Percentiles rank a stretch among this genome's conserved stretches.
These are phyloP conservation scores for Ustilago vetiveriae DNA, from an alignment of 1,284 basidiomycete species.

Conservation along the genomic window DNA sequence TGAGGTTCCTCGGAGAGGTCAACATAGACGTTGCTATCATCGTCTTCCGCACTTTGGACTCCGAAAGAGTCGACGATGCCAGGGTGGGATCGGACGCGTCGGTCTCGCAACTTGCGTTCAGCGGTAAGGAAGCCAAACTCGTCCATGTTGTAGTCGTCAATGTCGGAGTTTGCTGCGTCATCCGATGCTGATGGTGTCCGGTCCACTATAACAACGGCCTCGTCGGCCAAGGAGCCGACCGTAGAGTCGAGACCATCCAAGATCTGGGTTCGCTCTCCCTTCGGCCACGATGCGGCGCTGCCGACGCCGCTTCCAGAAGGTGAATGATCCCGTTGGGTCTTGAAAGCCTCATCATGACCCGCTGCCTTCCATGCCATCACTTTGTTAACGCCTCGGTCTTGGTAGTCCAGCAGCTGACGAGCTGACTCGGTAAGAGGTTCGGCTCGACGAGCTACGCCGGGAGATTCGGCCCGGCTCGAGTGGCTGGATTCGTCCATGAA, in stretches of 20 bases:
- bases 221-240: too few relatives aligned
- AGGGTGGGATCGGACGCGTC: not conserved
- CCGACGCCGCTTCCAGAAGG: not conserved
- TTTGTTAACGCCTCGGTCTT: slow-evolving; percentile 32
- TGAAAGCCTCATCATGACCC: slow-evolving; percentile 9
- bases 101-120: slow-evolving; percentile 11
- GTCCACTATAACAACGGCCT: too few relatives aligned
- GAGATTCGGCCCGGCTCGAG: slow-evolving; percentile 21
- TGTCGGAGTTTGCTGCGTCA: not conserved
- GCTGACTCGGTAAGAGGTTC: slow-evolving; percentile 7
- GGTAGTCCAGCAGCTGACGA: slow-evolving; percentile 22
- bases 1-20: slow-evolving; percentile 12
- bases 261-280: too few relatives aligned
- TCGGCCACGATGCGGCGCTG: slow-evolving; percentile 17
- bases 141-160: slow-evolving; percentile 13
- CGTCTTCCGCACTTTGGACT: not conserved
- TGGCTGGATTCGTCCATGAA: slow-evolving; percentile 10
- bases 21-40: slow-evolving; percentile 1
- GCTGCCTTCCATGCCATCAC: slow-evolving; percentile 46
- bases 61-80: not conserved
- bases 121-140: slow-evolving; percentile 41
- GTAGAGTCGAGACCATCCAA: too few relatives aligned
- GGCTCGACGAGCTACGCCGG: slow-evolving; percentile 26
- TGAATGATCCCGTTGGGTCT: not conserved
- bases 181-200: too few relatives aligned